Evolutionary conservation across 2,329 filamentous ascomycete species (phyloP).

Genomic region (Sclerotinia sclerotiorum): DNA sequence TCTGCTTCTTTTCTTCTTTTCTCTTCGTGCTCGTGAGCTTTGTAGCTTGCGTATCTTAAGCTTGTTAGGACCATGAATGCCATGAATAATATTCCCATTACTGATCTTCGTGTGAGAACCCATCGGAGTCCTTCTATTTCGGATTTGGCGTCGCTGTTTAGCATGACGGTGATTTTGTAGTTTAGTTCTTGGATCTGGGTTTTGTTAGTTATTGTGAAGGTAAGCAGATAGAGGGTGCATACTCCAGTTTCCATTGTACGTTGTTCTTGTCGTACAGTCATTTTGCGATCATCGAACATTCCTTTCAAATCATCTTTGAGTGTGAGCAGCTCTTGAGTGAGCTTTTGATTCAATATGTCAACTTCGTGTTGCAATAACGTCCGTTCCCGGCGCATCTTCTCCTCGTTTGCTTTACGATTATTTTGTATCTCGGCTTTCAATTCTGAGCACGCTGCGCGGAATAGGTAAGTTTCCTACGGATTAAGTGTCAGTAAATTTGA

Average conservation of each 20-base stretch:
- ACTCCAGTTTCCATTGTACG: constrained; percentile 78
- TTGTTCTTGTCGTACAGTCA: constrained; percentile 87
- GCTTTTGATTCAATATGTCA: constrained; percentile 83
- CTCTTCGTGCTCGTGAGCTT: constrained; percentile 39
- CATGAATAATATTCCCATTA: constrained; percentile 66
- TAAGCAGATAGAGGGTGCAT: constrained; percentile 39
- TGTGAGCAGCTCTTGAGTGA: constrained; percentile 78
- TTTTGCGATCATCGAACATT: constrained; percentile 94
- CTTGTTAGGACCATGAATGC: constrained; percentile 59
- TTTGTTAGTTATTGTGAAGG: background rate
- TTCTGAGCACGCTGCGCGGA: constrained; percentile 90
- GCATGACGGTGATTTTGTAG: constrained; percentile 88
- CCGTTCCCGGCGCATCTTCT: constrained; percentile 78
- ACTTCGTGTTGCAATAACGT: constrained; percentile 89
- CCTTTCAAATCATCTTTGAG: constrained; percentile 91
- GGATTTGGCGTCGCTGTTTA: constrained; percentile 87
- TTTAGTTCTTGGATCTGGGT: constrained; percentile 83
- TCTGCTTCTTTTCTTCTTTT: constrained; percentile 36
- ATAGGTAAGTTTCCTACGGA: constrained; percentile 77
- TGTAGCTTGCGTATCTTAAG: constrained; percentile 60
- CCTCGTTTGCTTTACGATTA: constrained; percentile 71
- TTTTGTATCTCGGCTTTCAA: constrained; percentile 83
- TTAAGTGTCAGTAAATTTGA: background rate
- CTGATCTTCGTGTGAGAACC: constrained; percentile 69
- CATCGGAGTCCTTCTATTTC: constrained; percentile 90